Evolutionary conservation across 768 basidiomycete genomes (phyloP).

Genomic region (Boletus insuetus): DNA sequence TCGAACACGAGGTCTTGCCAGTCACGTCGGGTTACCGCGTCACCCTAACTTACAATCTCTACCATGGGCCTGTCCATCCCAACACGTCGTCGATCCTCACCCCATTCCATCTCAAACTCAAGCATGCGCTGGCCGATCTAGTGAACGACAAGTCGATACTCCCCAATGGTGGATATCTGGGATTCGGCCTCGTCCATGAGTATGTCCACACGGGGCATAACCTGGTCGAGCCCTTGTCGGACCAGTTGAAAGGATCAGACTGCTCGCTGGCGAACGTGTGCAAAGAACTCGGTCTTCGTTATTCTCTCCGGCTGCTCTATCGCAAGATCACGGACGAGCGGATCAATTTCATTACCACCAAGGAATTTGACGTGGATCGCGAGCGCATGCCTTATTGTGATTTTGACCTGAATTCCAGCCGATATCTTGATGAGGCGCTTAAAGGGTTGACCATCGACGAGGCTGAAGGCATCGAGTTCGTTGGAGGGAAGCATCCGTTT

Average conservation of each 20-base stretch:
- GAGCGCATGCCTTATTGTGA: too few species aligned
- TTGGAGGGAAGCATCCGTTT: not conserved
- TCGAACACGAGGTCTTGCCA: constrained; percentile 45
- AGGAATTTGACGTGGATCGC: too few species aligned
- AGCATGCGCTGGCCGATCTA: not conserved
- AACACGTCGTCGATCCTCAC: not conserved
- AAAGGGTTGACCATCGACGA: too few species aligned
- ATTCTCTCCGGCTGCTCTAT: constrained; percentile 6
- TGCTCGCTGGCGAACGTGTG: constrained; percentile 6
- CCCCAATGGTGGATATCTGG: constrained; percentile 9
- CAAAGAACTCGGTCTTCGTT: constrained; percentile 1
- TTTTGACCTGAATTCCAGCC: too few species aligned
- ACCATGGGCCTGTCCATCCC: not conserved
- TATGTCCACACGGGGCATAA: constrained; percentile 3
- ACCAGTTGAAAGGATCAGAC: constrained; percentile 9
- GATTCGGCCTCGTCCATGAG: constrained; percentile 16
- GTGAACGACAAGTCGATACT: constrained; percentile 1
- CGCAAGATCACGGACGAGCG: too few species aligned
- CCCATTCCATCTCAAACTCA: not conserved
- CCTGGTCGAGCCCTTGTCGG: not conserved
- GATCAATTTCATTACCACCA: too few species aligned
- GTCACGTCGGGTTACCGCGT: constrained; percentile 43
- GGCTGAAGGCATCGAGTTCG: too few species aligned
- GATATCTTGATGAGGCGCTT: too few species aligned
- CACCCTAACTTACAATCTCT: constrained; percentile 44